phyloP scores from a whole-genome alignment of 192 early-diverging fungal species.

The Coemansia biformis region DNA sequence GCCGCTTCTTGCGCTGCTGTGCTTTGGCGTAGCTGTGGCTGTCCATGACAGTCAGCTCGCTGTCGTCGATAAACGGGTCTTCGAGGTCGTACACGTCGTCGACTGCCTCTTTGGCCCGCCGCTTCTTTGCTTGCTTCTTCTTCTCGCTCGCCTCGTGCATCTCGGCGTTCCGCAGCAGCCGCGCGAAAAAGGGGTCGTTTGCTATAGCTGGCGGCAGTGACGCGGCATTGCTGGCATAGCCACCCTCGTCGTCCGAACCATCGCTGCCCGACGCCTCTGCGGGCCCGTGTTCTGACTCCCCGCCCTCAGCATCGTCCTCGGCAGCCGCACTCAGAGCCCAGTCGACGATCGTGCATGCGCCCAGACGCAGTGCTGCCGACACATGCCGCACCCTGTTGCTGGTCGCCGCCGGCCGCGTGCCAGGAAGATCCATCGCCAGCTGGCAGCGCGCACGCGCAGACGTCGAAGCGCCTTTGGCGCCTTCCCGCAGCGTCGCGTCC shows the following conservation, averaged over 20 bases:
- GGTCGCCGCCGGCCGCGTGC: conserved; percentile 11
- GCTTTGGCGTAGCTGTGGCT: conserved; percentile 30
- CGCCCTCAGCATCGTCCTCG: conserved; percentile 3
- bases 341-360: conserved; percentile 44
- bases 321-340: conserved; percentile 24
- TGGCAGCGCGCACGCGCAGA: too few species aligned
- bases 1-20: conserved; percentile 42
- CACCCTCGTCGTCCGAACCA: conserved; percentile 19
- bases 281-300: not conserved
- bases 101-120: conserved; percentile 20
- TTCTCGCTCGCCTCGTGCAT: conserved; percentile 28
- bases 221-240: conserved; percentile 35
- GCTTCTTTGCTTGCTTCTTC: conserved; percentile 14
- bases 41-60: conserved; percentile 48
- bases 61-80: conserved; percentile 53
- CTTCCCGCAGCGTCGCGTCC: too few species aligned
- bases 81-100: conserved; percentile 49
- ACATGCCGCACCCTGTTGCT: conserved; percentile 32
- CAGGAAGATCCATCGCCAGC: conserved; percentile 44
- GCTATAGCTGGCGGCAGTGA: conserved; percentile 49
- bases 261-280: conserved; percentile 30
- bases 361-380: conserved; percentile 29
- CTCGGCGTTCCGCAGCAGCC: conserved; percentile 40
- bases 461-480: too few species aligned
- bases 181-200: conserved; percentile 50